A percentile compares a stretch with the other conserved stretches of the same genome.
phyloP scores from a whole-genome alignment of 495 filamentous ascomycete species.

The Extremus antarcticus region DNA sequence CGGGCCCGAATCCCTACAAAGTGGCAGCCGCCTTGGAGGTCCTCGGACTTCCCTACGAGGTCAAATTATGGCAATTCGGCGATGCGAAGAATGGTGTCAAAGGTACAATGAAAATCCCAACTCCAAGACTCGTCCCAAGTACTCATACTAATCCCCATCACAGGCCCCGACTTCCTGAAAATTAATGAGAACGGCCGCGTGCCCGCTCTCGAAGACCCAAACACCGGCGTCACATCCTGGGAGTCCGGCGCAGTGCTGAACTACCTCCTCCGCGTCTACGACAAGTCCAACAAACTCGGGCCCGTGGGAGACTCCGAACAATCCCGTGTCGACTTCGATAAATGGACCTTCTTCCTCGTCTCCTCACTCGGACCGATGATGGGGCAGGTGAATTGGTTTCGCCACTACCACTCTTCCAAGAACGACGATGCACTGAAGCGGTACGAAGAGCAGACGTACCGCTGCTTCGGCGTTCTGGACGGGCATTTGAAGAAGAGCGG shows the following conservation, averaged over 20 bases:
- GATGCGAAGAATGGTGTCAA: slow-evolving; percentile 23
- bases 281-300: slow-evolving; percentile 42
- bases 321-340: slow-evolving; percentile 37
- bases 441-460: slow-evolving; percentile 32
- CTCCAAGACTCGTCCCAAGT: neutral
- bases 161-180: slow-evolving; percentile 13
- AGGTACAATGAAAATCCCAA: neutral
- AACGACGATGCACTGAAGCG: slow-evolving; percentile 35
- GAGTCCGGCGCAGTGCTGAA: slow-evolving; percentile 65
- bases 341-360: slow-evolving; percentile 38
- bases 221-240: slow-evolving; percentile 35
- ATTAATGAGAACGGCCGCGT: slow-evolving; percentile 27
- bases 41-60: slow-evolving; percentile 22
- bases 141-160: neutral
- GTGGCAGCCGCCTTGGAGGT: slow-evolving; percentile 25
- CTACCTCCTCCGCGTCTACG: slow-evolving; percentile 64
- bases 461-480: slow-evolving; percentile 36
- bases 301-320: slow-evolving; percentile 29
- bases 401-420: slow-evolving; percentile 24
- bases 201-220: slow-evolving; percentile 27
- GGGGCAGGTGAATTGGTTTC: slow-evolving; percentile 36
- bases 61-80: slow-evolving; percentile 25
- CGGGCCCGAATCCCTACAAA: slow-evolving; percentile 36
- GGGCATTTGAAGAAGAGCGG: slow-evolving; percentile 33
- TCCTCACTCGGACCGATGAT: slow-evolving; percentile 35